A percentile compares a stretch with the other conserved stretches of the same genome.
phyloP scores from a whole-genome alignment of 2,329 filamentous ascomycete species.

The Xylariales sp. region DNA sequence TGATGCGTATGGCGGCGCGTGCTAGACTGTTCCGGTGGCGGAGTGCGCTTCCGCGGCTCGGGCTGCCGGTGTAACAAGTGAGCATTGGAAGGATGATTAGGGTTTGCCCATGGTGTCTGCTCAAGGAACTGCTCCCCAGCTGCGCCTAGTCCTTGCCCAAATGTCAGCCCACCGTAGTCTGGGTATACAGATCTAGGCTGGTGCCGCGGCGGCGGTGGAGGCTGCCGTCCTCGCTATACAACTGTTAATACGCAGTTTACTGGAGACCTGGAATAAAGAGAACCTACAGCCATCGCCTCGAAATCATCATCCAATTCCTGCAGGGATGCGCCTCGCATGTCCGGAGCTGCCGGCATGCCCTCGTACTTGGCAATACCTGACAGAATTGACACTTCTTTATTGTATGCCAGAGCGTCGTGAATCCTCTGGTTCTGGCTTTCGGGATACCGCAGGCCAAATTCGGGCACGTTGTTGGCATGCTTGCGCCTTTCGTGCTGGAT shows the following conservation, averaged over 20 bases:
- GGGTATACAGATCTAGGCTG: slow-evolving; percentile 34
- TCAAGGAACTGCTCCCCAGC: slow-evolving; percentile 85
- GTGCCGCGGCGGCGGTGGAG: slow-evolving; percentile 25
- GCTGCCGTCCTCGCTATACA: slow-evolving; percentile 24
- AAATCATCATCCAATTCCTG: slow-evolving; percentile 82
- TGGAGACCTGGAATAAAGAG: not conserved
- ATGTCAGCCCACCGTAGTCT: slow-evolving; percentile 43
- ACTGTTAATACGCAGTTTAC: not conserved
- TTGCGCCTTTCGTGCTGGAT: slow-evolving; percentile 85
- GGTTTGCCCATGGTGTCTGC: slow-evolving; percentile 89
- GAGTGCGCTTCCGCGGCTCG: slow-evolving; percentile 16
- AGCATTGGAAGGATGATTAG: slow-evolving; percentile 68
- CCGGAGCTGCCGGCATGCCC: slow-evolving; percentile 92
- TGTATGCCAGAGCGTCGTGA: slow-evolving; percentile 84
- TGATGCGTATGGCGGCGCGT: slow-evolving; percentile 34
- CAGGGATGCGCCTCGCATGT: slow-evolving; percentile 67
- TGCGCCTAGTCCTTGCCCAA: slow-evolving; percentile 49
- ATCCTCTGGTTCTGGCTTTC: slow-evolving; percentile 73
- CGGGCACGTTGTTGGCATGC: slow-evolving; percentile 71
- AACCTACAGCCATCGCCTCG: slow-evolving; percentile 74
- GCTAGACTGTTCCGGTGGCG: slow-evolving; percentile 26
- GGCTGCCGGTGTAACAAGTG: slow-evolving; percentile 34
- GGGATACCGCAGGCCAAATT: slow-evolving; percentile 79
- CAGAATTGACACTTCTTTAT: slow-evolving; percentile 87
- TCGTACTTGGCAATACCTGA: slow-evolving; percentile 91